These are phyloP conservation scores for Takashimella tepidaria DNA, from an alignment of 1,284 basidiomycete species.

Conservation along the genomic window DNA sequence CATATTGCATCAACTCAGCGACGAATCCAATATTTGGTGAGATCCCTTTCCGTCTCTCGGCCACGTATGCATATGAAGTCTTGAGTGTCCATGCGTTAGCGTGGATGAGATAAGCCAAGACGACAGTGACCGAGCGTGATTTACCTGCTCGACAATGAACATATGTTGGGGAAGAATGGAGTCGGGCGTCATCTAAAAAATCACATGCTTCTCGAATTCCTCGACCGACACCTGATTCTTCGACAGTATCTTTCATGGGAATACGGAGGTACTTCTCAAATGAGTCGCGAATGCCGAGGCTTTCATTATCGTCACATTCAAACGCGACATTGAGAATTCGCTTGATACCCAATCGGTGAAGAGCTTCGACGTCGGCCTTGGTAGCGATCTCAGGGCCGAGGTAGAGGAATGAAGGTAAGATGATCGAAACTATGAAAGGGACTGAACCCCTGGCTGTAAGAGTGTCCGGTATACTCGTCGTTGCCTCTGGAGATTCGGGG, in stretches of 20 bases:
- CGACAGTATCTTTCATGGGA: conserved; percentile 89
- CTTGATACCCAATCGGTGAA: conserved; percentile 71
- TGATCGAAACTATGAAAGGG: conserved; percentile 71
- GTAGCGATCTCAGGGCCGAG: conserved; percentile 82
- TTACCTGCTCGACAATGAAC: conserved; percentile 97
- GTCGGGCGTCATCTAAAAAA: conserved; percentile 78
- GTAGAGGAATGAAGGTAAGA: conserved; percentile 83
- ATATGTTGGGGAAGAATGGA: conserved; percentile 83
- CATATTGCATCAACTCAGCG: conserved; percentile 92
- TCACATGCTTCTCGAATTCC: conserved; percentile 79
- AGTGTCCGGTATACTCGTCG: conserved; percentile 50
- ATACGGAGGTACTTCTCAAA: conserved; percentile 82
- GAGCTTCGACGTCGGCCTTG: conserved; percentile 65
- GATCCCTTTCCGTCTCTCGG: conserved; percentile 82
- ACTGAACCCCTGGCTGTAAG: conserved; percentile 47
- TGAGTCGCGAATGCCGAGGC: conserved; percentile 57
- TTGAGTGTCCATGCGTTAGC: conserved; percentile 93
- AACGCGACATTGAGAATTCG: conserved; percentile 85
- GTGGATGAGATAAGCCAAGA: conserved; percentile 95
- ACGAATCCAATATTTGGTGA: conserved; percentile 99
- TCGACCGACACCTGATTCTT: conserved; percentile 81
- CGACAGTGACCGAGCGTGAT: conserved; percentile 90
- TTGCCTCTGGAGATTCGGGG: conserved; percentile 50
- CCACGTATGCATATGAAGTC: conserved; percentile 81
- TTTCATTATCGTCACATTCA: conserved; percentile 81